Evolutionary conservation across 2,329 filamentous ascomycete species (phyloP), one percentile per base, ranked within the genome.

Genomic region (Periconia sp.): DNA sequence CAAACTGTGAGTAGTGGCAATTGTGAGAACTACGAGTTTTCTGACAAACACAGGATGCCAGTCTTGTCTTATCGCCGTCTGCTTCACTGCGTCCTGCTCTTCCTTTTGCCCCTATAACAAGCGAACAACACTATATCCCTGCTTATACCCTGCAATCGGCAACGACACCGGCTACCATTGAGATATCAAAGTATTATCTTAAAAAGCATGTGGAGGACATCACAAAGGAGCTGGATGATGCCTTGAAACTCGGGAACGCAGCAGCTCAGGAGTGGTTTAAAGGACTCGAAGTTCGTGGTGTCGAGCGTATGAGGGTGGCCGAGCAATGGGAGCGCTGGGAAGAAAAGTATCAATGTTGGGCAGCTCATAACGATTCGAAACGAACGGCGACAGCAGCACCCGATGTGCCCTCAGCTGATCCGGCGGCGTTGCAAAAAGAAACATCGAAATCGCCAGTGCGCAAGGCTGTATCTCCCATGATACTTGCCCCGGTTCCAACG

Each of bases 201-300:
- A 81, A 81, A 44, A 67, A 77, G 23, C 83, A 92, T 53, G 79
- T 91, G 35, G 80, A 86, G 23, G 78, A 79, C 8, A 81, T 92
- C 58, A 82, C 82, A 53, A 68, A 76, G 31, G 85, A 90, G 63
- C 85, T 90, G 60, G 76, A 83, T 42, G 77, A 83, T 6, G 88
- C 86, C 50, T 83, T 84, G 61, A 74, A 77, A n/a, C 80, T 90
- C 60, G 88, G 90, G n/a, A 63, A 80, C 43, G 86, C 86, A 41
- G 83, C 87, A 11, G 81, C 83, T 3, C 87, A 91, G 61, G 90
- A 92, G 70, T 94, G 90, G 90, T 78, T 86, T 30, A 92, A 92
- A 72, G 90, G 90, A 10, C 80, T 94, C 3, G 82, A 85, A 42
- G 77, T 76, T 27, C 81, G 84, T 53, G 88, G 89, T 10, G 83